Percentiles rank a stretch among this genome's conserved stretches.
Evolutionary conservation across 1,139 yeast genomes (phyloP).

Genomic region (Yamadazyma songkhlaensis): DNA sequence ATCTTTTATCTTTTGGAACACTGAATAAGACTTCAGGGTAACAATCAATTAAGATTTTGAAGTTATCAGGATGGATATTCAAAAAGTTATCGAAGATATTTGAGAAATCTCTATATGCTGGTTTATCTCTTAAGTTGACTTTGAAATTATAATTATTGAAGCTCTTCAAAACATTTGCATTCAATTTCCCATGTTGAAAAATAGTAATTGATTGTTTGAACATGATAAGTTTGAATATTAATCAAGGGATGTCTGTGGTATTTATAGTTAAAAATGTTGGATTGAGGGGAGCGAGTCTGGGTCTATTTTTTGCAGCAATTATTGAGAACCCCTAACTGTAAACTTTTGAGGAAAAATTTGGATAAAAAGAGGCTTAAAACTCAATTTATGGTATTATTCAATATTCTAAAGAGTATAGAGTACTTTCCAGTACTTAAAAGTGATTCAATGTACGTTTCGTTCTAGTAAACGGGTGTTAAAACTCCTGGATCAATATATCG

Average conservation of each 20-base stretch:
- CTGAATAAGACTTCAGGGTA: conserved; percentile 18
- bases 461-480: too few species aligned
- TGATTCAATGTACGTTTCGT: too few species aligned
- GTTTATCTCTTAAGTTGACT: conserved; percentile 12
- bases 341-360: too few species aligned
- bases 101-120: conserved; percentile 26
- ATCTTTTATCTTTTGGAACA: not conserved
- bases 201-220: conserved; percentile 16
- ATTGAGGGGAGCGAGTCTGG: not conserved
- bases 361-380: too few species aligned
- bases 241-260: not conserved
- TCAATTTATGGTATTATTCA: too few species aligned
- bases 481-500: not conserved
- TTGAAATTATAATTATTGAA: conserved; percentile 14
- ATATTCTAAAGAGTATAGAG: not conserved
- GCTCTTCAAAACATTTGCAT: conserved; percentile 10
- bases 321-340: not conserved
- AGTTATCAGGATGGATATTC: conserved; percentile 46
- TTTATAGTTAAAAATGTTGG: conserved; percentile 1
- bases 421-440: not conserved
- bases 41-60: conserved; percentile 24
- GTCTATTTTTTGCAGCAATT: not conserved
- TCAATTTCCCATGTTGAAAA: conserved; percentile 14
- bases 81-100: conserved; percentile 35
- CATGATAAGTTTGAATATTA: conserved; percentile 8